Conservation (phyloP, 2,329 filamentous ascomycete genomes). For the Neofusicoccum sp. region DNA sequence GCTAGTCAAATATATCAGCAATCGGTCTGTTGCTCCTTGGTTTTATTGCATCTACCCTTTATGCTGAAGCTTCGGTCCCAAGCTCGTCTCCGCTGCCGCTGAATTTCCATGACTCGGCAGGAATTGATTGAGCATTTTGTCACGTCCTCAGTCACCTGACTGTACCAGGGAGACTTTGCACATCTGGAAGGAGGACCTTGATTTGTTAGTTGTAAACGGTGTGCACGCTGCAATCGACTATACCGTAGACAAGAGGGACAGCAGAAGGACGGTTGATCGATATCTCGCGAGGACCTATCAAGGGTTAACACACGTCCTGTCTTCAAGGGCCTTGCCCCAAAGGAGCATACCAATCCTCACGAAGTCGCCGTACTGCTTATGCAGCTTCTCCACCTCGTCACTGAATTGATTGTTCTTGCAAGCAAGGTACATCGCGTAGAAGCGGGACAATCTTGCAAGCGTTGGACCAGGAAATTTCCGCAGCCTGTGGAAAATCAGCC, state of each 20-base stretch:
- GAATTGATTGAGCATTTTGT: conserved; percentile 27
- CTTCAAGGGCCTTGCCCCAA: too few relatives aligned
- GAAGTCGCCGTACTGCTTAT: conserved; percentile 16
- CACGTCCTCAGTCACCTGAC: conserved; percentile 18
- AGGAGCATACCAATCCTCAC: conserved; percentile 18
- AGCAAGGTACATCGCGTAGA: not conserved
- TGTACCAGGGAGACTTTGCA: conserved; percentile 23
- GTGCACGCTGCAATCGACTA: conserved; percentile 25
- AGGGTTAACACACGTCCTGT: too few relatives aligned
- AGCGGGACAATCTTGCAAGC: conserved; percentile 6
- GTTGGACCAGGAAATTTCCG: conserved; percentile 21
- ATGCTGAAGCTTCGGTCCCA: conserved; percentile 36
- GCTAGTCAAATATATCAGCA: conserved; percentile 15
- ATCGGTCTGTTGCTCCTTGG: too few relatives aligned
- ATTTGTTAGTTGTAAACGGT: conserved; percentile 30
- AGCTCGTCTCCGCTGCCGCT: conserved; percentile 29
- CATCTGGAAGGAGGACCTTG: conserved; percentile 39
- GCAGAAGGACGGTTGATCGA: conserved; percentile 27
- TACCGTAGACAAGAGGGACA: conserved; percentile 20
- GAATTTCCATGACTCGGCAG: conserved; percentile 30
- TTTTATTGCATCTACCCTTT: conserved; percentile 19
- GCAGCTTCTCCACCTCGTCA: conserved; percentile 15
- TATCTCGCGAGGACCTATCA: conserved; percentile 27
- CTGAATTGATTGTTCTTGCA: not conserved
- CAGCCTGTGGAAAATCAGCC: conserved; percentile 40